These are phyloP conservation scores for Microthyrium microscopicum DNA, from an alignment of 2,329 filamentous ascomycete genomes.

Conservation along the genomic window DNA sequence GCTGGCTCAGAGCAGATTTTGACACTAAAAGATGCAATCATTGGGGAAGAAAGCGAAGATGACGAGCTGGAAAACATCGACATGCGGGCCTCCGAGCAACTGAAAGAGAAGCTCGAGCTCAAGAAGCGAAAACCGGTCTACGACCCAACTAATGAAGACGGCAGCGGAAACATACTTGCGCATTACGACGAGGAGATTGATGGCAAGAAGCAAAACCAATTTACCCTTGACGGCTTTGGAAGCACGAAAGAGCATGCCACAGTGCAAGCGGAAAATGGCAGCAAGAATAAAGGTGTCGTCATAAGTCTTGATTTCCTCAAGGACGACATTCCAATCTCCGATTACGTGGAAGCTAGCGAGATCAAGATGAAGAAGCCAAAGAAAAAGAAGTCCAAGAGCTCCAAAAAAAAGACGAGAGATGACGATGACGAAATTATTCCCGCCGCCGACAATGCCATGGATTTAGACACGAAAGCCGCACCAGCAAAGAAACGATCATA, in stretches of 20 bases:
- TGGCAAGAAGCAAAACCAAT: conserved; percentile 75
- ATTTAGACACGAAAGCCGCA: conserved; percentile 41
- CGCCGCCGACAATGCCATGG: conserved; percentile 41
- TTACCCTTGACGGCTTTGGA: conserved; percentile 69
- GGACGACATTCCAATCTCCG: conserved; percentile 49
- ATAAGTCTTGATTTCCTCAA: conserved; percentile 58
- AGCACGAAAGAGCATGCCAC: conserved; percentile 45
- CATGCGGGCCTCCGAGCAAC: conserved; percentile 53
- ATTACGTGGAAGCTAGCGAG: conserved; percentile 74
- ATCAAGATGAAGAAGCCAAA: conserved; percentile 92
- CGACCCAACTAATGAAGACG: conserved; percentile 61
- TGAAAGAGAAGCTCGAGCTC: conserved; percentile 60
- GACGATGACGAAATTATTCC: conserved; percentile 40
- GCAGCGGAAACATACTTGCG: conserved; percentile 52
- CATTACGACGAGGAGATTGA: conserved; percentile 95
- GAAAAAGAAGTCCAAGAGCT: conserved; percentile 61
- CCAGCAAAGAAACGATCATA: conserved; percentile 43
- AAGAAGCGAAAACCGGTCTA: conserved; percentile 88
- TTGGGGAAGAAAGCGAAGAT: conserved; percentile 58
- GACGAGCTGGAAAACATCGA: conserved; percentile 75
- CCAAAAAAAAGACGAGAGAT: conserved; percentile 50
- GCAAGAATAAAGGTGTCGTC: conserved; percentile 49
- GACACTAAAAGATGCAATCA: conserved; percentile 83
- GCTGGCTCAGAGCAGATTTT: conserved; percentile 75
- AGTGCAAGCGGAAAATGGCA: conserved; percentile 36